Base-by-base conservation (phyloP, 371 early-diverging fungal genomes). In the Mortierella sp. region DNA sequence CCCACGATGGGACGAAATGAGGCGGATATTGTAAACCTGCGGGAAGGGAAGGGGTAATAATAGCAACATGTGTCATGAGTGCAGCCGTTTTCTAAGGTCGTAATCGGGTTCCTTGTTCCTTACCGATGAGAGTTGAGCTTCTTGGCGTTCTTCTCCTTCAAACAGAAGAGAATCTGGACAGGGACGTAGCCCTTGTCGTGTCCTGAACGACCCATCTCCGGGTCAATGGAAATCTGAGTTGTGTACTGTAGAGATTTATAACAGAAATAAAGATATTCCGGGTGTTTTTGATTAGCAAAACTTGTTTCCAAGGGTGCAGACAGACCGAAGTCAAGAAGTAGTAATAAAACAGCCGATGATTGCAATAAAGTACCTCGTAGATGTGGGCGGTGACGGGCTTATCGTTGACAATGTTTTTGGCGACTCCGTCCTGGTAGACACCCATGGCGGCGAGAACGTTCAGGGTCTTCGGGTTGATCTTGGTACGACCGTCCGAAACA, bases 71-170 rank as follows among this genome's bases (percentile, higher is more conserved):
- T 37, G 58, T 58, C 34, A 34, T 58, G 58, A 6, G 31, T n/a
- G 50, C 39, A 13, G 26, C 29, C 26, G 7, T 16, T 43, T 31
- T n/a, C 11, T 5, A 5, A 26, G 41, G 31, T 24, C 22, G 24
- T 16, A 14, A 34, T n/a, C 10, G 9, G 7, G 19, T 8, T 34
- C 4, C 8, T 64, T 24, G 22, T n/a, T 3, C 31, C 81, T 29
- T 77, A 81, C 69, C 95, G 92, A 88, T 96, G 96, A 26, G 95
- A 94, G 86, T 96, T 96, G 85, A 96, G 93, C 87, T 94, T 91
- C 76, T 93, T 92, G 70, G 87, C 85, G 53, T 91, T 92, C 77
- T 90, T 89, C 79, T 92, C 92, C 87, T 96, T 96, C 40, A 96
- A 85, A 80, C 93, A 94, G 75, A 95, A 95, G 61, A 96, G 70